Evolutionary conservation across 2,329 filamentous ascomycete species (phyloP).

Genomic region (Colletotrichum sp.): DNA sequence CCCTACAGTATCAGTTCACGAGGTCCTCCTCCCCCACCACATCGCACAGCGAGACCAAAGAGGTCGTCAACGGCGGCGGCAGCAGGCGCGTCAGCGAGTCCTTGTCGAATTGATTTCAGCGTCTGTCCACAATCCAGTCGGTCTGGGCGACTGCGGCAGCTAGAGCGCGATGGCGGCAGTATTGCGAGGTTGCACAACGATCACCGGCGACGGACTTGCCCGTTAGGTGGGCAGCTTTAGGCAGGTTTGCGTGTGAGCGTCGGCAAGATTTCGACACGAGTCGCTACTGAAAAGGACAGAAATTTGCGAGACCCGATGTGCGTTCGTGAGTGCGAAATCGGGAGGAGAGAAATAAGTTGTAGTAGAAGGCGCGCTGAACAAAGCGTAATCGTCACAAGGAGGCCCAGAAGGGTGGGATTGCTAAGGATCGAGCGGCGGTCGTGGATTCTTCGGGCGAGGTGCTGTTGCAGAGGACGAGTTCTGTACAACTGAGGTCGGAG

Average conservation of each 20-base stretch:
- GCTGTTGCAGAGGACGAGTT: background rate
- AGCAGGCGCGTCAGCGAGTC: conserved; percentile 21
- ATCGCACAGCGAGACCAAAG: conserved; percentile 42
- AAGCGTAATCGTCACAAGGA: background rate
- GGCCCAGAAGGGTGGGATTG: background rate
- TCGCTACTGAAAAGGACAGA: background rate
- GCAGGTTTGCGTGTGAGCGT: background rate
- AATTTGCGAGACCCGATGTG: background rate
- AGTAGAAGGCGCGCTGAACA: background rate
- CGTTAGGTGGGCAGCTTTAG: background rate
- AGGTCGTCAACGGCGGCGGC: conserved; percentile 14
- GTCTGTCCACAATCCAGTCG: conserved; percentile 12
- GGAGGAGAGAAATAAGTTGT: background rate
- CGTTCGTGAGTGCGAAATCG: background rate
- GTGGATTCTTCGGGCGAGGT: background rate
- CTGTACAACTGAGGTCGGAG: background rate
- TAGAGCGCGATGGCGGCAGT: background rate
- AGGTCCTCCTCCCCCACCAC: conserved; percentile 47
- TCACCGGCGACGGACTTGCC: background rate
- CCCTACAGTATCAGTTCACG: conserved; percentile 38
- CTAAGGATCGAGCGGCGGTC: background rate
- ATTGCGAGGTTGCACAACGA: background rate
- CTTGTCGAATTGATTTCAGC: conserved; percentile 1
- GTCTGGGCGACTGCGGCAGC: conserved; percentile 12
- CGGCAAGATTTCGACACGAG: background rate